Conservation (phyloP, 495 filamentous ascomycete genomes). For the Recurvomyces mirabilis region DNA sequence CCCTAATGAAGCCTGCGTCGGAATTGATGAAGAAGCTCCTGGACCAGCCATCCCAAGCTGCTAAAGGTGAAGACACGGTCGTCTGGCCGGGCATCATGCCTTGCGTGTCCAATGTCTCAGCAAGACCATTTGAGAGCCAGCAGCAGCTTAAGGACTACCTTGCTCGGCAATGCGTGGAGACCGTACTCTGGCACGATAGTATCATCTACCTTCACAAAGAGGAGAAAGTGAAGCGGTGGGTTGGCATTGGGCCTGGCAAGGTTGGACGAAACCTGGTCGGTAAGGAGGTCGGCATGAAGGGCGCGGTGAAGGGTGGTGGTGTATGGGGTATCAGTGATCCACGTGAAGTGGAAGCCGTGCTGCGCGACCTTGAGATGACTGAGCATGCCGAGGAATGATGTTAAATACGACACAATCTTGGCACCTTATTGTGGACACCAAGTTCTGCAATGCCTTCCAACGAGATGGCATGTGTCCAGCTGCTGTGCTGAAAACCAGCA, state of each 20-base stretch:
- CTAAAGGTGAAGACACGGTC: constrained; percentile 42
- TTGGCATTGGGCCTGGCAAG: constrained; percentile 90
- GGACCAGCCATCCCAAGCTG: constrained; percentile 32
- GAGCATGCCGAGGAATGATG: constrained; percentile 40
- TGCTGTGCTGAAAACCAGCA: too few relatives aligned
- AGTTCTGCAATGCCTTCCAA: too few relatives aligned
- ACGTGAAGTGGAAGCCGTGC: constrained; percentile 64
- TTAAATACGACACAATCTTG: too few relatives aligned
- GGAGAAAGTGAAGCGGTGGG: constrained; percentile 70
- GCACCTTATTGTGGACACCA: too few relatives aligned
- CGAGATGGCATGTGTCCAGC: too few relatives aligned
- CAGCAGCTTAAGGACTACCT: constrained; percentile 65
- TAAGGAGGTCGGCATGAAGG: constrained; percentile 88
- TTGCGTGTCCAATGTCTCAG: constrained; percentile 79
- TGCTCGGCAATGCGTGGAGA: constrained; percentile 71
- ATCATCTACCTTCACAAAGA: constrained; percentile 84
- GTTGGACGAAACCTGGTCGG: constrained; percentile 90
- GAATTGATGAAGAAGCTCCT: constrained; percentile 58
- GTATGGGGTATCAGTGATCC: constrained; percentile 88
- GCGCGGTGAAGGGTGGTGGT: constrained; percentile 71
- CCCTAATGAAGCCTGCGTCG: constrained; percentile 79
- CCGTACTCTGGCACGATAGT: constrained; percentile 87
- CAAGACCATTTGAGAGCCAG: constrained; percentile 59
- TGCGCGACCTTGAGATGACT: constrained; percentile 63
- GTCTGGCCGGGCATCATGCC: constrained; percentile 63